phyloP scores from a whole-genome alignment of 2,329 filamentous ascomycete species.

The Penicillium decumbens region DNA sequence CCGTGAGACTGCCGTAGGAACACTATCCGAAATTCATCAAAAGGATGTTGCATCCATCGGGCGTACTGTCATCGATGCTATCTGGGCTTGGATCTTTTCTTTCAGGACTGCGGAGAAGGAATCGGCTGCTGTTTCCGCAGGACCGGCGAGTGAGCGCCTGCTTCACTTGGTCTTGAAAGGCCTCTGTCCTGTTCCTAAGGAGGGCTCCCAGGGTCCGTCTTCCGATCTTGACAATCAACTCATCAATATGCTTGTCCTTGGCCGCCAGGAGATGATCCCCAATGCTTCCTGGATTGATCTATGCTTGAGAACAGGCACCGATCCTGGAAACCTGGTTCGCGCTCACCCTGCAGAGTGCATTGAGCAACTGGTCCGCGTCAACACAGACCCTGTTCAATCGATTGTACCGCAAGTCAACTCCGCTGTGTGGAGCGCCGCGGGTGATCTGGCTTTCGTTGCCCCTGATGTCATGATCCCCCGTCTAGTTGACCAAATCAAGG shows the following conservation, averaged over 20 bases:
- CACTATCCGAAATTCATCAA: conserved; percentile 63
- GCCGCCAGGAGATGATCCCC: conserved; percentile 71
- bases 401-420: conserved; percentile 44
- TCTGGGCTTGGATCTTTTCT: conserved; percentile 75
- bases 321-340: conserved; percentile 73
- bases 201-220: conserved; percentile 36
- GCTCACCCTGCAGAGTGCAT: conserved; percentile 62
- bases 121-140: conserved; percentile 61
- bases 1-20: conserved; percentile 58
- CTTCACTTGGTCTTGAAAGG: conserved; percentile 56
- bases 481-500: conserved; percentile 67
- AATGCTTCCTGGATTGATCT: conserved; percentile 82
- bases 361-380: conserved; percentile 57
- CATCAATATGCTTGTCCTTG: conserved; percentile 70
- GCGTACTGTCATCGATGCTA: conserved; percentile 60
- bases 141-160: conserved; percentile 56
- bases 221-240: conserved; percentile 64
- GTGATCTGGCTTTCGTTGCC: conserved; percentile 89
- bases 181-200: conserved; percentile 34
- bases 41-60: conserved; percentile 56
- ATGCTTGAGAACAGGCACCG: conserved; percentile 71
- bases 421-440: conserved; percentile 78
- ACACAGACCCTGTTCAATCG: conserved; percentile 43
- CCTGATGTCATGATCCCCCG: conserved; percentile 73
- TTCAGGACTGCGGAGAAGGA: conserved; percentile 73